Evolutionary conservation across 1,139 yeast species (phyloP), one percentile per base, ranked within the genome.

Genomic region (Kodamaea derodonti): DNA sequence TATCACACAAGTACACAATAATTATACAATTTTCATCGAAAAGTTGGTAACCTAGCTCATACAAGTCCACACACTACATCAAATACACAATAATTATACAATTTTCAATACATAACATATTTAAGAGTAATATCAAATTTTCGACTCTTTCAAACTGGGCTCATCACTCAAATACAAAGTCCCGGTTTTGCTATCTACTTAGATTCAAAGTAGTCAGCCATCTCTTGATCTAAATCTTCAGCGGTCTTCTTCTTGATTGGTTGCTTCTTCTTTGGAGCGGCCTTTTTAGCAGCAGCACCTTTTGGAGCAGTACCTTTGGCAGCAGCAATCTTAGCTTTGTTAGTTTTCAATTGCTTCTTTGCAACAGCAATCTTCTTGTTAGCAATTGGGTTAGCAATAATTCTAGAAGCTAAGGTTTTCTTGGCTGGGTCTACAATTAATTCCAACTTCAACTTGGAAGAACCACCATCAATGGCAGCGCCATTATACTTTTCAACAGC

Each of bases 381-480:
- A 34, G 38, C 41, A 12, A 39, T 27, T 33, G 47, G 48, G 52
- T 72, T 77, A 42, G 85, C 79, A 36, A 71, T 60, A 49, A 85
- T 79, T 69, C 95, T 78, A 22, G 84, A 65, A 39, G 86, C 71
- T 50, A 84, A 75, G 27, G 96, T 86, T 65, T 75, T 82, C 59
- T 76, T 77, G 49, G 80, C 69, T 47, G 97, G 95, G 57, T 90
- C 97, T 54, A 88, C 73, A 47, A 92, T 78, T 55, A 92, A 71
- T 62, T 88, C 96, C 52, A 92, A 77, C 62, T 75, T 83, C 70
- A 92, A 76, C 56, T 74, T 83, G 47, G 77, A 65, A 41, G 82
- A 75, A 40, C 97, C 97, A 35, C 83, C 83, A 57, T 92, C 98
- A 51, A 92, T 85, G 51, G 96, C 88, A 26, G 95, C 94, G 51